A percentile compares a stretch with the other conserved stretches of the same genome.
These are phyloP conservation scores for Euphorbia peplus DNA, from an alignment of 345 rosid genomes.

Conservation along the genomic window DNA sequence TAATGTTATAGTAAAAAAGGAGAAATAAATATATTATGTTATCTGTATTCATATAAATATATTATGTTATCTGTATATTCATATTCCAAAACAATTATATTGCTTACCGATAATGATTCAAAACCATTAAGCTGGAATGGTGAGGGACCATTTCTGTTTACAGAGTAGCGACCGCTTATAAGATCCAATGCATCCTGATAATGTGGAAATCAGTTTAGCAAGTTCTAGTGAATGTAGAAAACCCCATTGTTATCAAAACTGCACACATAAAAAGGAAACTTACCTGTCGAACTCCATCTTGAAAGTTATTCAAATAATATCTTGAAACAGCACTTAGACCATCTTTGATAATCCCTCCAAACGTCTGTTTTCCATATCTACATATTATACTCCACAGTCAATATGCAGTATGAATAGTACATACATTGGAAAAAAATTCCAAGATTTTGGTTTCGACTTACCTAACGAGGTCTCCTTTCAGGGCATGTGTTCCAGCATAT, in stretches of 20 bases:
- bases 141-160: constrained; percentile 62
- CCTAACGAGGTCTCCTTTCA: constrained; percentile 97
- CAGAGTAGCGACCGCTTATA: constrained; percentile 73
- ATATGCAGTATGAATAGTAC: constrained; percentile 10
- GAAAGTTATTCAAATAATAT: constrained; percentile 90
- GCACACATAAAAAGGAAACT: constrained; percentile 25
- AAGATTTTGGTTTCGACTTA: constrained; percentile 22
- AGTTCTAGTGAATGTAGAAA: neutral
- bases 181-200: constrained; percentile 94
- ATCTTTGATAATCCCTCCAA: constrained; percentile 73
- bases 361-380: constrained; percentile 91
- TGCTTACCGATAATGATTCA: constrained; percentile 68
- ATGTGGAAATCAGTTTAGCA: constrained; percentile 4
- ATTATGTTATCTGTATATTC: neutral
- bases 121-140: constrained; percentile 70
- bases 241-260: neutral
- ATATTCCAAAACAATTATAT: constrained; percentile 5
- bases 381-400: constrained; percentile 5
- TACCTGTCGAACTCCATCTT: constrained; percentile 97
- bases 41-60: too few relatives aligned
- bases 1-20: neutral
- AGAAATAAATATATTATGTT: neutral
- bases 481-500: constrained; percentile 90
- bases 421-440: neutral
- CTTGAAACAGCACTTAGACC: constrained; percentile 91